Conservation (phyloP, 768 basidiomycete species). For the Suillus sp. region DNA sequence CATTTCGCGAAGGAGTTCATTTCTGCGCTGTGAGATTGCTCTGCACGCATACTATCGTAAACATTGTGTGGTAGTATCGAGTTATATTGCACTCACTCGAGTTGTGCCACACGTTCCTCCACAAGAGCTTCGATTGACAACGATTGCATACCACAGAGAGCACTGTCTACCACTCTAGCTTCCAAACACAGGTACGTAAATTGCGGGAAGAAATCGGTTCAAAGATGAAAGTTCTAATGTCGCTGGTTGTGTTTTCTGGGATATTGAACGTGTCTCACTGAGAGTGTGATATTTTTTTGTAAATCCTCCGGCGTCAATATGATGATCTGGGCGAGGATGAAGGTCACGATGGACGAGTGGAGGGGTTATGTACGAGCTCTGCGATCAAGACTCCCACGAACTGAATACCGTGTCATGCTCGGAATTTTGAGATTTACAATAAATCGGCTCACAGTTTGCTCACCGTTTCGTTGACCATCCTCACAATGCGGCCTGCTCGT, state of each 20-base stretch:
- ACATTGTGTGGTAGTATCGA: neutral
- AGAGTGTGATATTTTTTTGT: neutral
- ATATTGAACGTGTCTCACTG: neutral
- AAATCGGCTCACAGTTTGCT: conserved; percentile 6
- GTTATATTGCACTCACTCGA: conserved; percentile 29
- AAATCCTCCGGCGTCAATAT: conserved; percentile 1
- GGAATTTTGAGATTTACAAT: neutral
- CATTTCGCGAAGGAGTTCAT: conserved; percentile 73
- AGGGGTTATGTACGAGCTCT: conserved; percentile 4
- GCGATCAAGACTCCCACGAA: conserved; percentile 5
- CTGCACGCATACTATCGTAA: conserved; percentile 36
- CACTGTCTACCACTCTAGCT: conserved; percentile 1
- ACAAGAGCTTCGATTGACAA: conserved; percentile 38
- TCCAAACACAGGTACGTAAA: conserved; percentile 9
- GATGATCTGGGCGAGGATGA: conserved; percentile 1
- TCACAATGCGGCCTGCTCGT: conserved; percentile 12
- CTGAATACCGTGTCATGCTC: conserved; percentile 6
- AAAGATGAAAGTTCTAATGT: neutral
- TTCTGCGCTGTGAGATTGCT: conserved; percentile 62
- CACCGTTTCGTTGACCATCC: neutral
- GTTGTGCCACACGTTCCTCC: conserved; percentile 37
- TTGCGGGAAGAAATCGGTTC: neutral
- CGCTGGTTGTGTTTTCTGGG: neutral
- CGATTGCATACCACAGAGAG: conserved; percentile 24
- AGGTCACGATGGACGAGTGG: neutral